Evolutionary conservation across 192 early-diverging fungal genomes (phyloP).

Genomic region (Coemansia sp.): DNA sequence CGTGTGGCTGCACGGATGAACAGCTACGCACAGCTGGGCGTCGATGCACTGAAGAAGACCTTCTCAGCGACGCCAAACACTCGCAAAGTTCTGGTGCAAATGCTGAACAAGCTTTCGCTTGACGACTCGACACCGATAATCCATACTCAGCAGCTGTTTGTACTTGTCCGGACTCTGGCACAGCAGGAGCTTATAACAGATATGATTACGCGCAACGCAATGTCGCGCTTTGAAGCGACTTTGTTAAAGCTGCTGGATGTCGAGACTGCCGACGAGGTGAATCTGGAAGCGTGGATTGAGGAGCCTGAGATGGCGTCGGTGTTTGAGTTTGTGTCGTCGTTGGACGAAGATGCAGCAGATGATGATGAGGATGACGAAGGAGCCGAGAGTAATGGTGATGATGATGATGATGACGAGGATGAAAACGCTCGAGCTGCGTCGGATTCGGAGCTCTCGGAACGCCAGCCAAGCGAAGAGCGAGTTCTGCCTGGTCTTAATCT

Average conservation of each 20-base stretch:
- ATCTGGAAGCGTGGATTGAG: conserved; percentile 45
- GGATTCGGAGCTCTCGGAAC: conserved; percentile 18
- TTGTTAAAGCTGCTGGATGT: conserved; percentile 56
- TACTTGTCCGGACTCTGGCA: conserved; percentile 30
- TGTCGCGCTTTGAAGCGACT: conserved; percentile 56
- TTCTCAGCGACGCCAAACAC: conserved; percentile 50
- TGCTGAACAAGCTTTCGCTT: conserved; percentile 56
- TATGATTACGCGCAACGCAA: conserved; percentile 55
- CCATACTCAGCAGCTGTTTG: conserved; percentile 49
- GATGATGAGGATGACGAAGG: conserved; percentile 11
- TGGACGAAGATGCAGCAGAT: conserved; percentile 14
- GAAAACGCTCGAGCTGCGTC: conserved; percentile 4
- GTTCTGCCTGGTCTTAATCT: conserved; percentile 2
- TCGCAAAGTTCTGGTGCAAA: conserved; percentile 62
- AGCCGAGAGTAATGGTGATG: background rate
- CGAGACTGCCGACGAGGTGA: conserved; percentile 38
- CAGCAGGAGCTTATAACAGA: conserved; percentile 56
- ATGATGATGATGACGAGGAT: conserved; percentile 8
- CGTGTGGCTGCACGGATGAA: conserved; percentile 24
- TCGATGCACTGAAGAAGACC: conserved; percentile 61
- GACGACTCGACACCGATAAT: conserved; percentile 37
- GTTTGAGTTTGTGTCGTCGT: conserved; percentile 47
- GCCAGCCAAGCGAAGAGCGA: background rate
- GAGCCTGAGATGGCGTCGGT: conserved; percentile 50
- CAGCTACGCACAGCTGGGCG: conserved; percentile 52